A percentile compares a stretch with the other conserved stretches of the same genome.
phyloP scores from a whole-genome alignment of 768 basidiomycete species.

The Trametes punicea region DNA sequence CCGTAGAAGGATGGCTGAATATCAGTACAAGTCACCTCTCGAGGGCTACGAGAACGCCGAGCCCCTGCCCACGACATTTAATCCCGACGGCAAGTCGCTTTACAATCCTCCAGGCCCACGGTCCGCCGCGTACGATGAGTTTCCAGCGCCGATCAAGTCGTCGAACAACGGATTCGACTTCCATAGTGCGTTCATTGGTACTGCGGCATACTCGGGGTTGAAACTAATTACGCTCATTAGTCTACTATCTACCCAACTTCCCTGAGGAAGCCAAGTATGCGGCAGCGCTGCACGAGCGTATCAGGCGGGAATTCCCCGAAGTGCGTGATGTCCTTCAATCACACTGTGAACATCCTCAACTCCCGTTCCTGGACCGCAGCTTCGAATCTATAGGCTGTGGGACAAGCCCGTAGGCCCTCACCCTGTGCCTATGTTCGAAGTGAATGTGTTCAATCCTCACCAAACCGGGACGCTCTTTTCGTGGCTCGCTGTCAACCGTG shows the following conservation, averaged over 20 bases:
- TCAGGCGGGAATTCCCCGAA: slow-evolving; percentile 69
- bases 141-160: slow-evolving; percentile 51
- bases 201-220: background rate
- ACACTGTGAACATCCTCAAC: background rate
- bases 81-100: slow-evolving; percentile 56
- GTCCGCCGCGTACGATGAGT: slow-evolving; percentile 51
- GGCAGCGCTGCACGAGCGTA: slow-evolving; percentile 52
- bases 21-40: slow-evolving; percentile 23
- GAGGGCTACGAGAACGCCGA: slow-evolving; percentile 29
- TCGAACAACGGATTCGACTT: slow-evolving; percentile 68
- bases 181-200: slow-evolving; percentile 48
- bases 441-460: slow-evolving; percentile 63
- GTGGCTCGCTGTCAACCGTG: slow-evolving; percentile 65
- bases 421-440: slow-evolving; percentile 69
- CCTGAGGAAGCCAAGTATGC: slow-evolving; percentile 46
- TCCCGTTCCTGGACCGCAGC: slow-evolving; percentile 32
- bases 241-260: slow-evolving; percentile 57
- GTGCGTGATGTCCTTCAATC: slow-evolving; percentile 28
- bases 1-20: background rate
- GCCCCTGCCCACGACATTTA: slow-evolving; percentile 38
- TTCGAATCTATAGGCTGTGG: slow-evolving; percentile 60
- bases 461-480: slow-evolving; percentile 68
- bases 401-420: slow-evolving; percentile 66
- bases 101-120: slow-evolving; percentile 42
- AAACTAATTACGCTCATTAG: slow-evolving; percentile 29